Evolutionary conservation across 73 alveolate genomes (phyloP).

Genomic region (Paramecium sonneborni): DNA sequence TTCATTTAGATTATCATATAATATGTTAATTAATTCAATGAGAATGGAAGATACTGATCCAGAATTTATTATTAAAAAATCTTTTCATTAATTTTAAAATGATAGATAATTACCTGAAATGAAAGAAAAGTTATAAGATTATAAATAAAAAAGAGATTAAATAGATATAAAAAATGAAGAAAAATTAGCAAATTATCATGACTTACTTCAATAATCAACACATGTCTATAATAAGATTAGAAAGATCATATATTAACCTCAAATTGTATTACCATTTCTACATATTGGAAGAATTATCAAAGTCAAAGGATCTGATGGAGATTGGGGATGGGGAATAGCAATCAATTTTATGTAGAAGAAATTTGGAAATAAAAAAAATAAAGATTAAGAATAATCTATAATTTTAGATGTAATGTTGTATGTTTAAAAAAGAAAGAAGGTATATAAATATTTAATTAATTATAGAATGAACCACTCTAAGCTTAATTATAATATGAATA

Average conservation of each 20-base stretch:
- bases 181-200: slow-evolving; percentile 73
- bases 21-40: slow-evolving; percentile 97
- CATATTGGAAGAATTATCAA: slow-evolving; percentile 92
- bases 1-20: slow-evolving; percentile 95
- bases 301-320: slow-evolving; percentile 73
- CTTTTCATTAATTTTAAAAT: slow-evolving; percentile 97
- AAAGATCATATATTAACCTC: slow-evolving; percentile 79
- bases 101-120: slow-evolving; percentile 91
- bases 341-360: slow-evolving; percentile 74
- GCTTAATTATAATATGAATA: slow-evolving; percentile 56
- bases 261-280: slow-evolving; percentile 83
- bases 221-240: slow-evolving; percentile 76
- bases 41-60: slow-evolving; percentile 94
- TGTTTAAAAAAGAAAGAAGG: slow-evolving; percentile 59
- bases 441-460: not conserved
- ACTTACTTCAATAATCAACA: slow-evolving; percentile 66
- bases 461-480: slow-evolving; percentile 67
- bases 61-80: slow-evolving; percentile 94
- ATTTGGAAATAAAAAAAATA: slow-evolving; percentile 71
- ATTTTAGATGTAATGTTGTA: slow-evolving; percentile 72
- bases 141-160: slow-evolving; percentile 69
- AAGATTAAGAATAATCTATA: slow-evolving; percentile 64
- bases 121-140: slow-evolving; percentile 75
- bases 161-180: slow-evolving; percentile 83
- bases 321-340: slow-evolving; percentile 96